Conservation (phyloP, 2,329 filamentous ascomycete genomes). For the Cryphonectria carpinicola region DNA sequence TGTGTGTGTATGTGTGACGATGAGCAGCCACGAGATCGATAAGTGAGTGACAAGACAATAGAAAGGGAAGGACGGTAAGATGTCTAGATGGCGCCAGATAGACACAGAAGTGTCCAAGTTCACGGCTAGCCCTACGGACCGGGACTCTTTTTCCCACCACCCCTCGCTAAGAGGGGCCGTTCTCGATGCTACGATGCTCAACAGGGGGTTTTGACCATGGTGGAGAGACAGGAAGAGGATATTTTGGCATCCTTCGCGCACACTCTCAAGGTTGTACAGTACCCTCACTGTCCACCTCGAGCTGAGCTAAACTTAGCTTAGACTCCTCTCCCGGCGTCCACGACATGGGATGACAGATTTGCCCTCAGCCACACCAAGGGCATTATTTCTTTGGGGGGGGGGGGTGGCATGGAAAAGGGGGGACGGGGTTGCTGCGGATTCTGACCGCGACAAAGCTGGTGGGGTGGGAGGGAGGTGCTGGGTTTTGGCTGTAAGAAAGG, state of each 20-base stretch:
- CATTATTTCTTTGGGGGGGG: not conserved
- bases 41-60: constrained; percentile 25
- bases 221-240: not conserved
- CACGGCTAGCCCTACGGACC: constrained; percentile 25
- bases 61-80: constrained; percentile 24
- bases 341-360: constrained; percentile 8
- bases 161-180: constrained; percentile 16
- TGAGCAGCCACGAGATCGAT: constrained; percentile 23
- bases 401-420: not conserved
- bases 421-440: constrained; percentile 6
- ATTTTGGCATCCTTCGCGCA: constrained; percentile 1
- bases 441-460: constrained; percentile 4
- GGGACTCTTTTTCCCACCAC: constrained; percentile 21
- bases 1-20: constrained; percentile 14
- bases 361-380: constrained; percentile 9
- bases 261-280: not conserved
- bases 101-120: constrained; percentile 18
- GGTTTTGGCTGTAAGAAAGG: not conserved
- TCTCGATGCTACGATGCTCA: constrained; percentile 26
- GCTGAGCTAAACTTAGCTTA: constrained; percentile 15
- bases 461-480: not conserved
- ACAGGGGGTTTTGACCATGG: constrained; percentile 18
- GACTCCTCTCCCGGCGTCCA: not conserved
- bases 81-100: constrained; percentile 24
- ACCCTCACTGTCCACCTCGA: not conserved